Conservation (phyloP, 345 rosid genomes). For the Combretum micranthum region DNA sequence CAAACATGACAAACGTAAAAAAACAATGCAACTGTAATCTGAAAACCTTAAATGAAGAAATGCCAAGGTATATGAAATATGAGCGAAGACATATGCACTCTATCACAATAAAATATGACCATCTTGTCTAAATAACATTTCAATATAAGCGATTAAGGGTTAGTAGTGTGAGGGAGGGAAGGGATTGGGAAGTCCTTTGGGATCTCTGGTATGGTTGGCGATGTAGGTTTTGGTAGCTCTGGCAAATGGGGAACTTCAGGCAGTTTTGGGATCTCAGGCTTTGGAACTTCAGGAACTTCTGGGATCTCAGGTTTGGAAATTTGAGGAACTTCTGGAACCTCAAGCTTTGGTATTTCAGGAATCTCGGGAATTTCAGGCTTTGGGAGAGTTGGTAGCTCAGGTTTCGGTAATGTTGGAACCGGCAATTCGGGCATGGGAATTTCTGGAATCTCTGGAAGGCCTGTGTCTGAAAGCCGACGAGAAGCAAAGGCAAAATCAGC, state of each 20-base stretch:
- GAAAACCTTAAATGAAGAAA: no score
- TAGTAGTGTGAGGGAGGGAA: background rate
- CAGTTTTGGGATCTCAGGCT: constrained; percentile 10
- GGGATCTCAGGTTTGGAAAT: background rate
- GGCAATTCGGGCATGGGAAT: background rate
- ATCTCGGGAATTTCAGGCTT: constrained; percentile 1
- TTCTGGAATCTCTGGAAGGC: background rate
- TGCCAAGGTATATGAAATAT: no score
- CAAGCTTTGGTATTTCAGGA: constrained; percentile 1
- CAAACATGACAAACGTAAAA: no score
- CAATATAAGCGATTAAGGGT: background rate
- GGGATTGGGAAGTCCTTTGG: constrained; percentile 12
- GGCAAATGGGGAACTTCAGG: constrained; percentile 9
- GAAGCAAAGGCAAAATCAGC: constrained; percentile 11
- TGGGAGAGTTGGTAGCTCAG: constrained; percentile 3
- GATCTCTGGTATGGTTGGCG: constrained; percentile 6
- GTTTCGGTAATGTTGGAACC: background rate
- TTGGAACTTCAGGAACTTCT: no score
- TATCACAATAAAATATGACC: no score
- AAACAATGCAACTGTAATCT: no score
- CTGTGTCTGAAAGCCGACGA: constrained; percentile 7
- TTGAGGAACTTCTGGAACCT: background rate
- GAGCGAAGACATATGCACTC: no score
- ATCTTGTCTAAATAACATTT: no score
- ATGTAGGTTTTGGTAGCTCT: constrained; percentile 8